These are phyloP conservation scores for Fusarium sambucinum DNA, from an alignment of 2,329 filamentous ascomycete genomes.

Conservation along the genomic window DNA sequence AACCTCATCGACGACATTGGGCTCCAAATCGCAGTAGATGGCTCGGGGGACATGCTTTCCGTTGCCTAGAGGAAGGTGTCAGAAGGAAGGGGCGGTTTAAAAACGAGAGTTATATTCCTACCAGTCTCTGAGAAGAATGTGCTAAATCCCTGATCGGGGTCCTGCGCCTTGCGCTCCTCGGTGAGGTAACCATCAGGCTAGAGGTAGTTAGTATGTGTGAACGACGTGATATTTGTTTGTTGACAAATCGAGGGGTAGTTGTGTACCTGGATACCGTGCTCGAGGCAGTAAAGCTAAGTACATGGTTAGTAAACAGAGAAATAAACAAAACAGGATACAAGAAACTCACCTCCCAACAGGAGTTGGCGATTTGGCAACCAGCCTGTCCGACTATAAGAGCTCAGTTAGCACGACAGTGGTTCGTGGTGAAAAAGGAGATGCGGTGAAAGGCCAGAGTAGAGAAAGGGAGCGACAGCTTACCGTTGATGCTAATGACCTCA, in stretches of 20 bases:
- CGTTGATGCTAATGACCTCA: slow-evolving; percentile 99
- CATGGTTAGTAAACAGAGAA: slow-evolving; percentile 33
- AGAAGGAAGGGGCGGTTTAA: slow-evolving; percentile 32
- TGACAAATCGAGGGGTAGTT: slow-evolving; percentile 43
- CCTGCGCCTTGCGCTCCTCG: slow-evolving; percentile 93
- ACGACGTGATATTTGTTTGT: slow-evolving; percentile 32
- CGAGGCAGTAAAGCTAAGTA: slow-evolving; percentile 95
- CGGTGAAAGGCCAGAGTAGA: slow-evolving; percentile 56
- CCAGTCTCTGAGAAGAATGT: slow-evolving; percentile 99
- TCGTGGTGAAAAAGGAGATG: slow-evolving; percentile 48
- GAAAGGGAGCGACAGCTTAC: slow-evolving; percentile 67
- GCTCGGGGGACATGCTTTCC: slow-evolving; percentile 99
- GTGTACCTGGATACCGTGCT: slow-evolving; percentile 97
- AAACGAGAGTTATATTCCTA: slow-evolving; percentile 59
- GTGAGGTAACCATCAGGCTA: slow-evolving; percentile 99
- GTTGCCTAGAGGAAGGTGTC: slow-evolving; percentile 72
- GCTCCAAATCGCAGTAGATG: slow-evolving; percentile 99
- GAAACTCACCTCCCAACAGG: slow-evolving; percentile 97
- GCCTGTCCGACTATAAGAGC: slow-evolving; percentile 90
- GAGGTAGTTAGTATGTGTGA: slow-evolving; percentile 28
- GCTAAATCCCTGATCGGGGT: slow-evolving; percentile 97
- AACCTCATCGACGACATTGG: slow-evolving; percentile 99
- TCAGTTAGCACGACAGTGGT: slow-evolving; percentile 62
- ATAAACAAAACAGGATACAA: slow-evolving; percentile 43
- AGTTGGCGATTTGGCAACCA: slow-evolving; percentile 99